Percentiles rank a stretch among this genome's conserved stretches.
phyloP scores from a whole-genome alignment of 768 basidiomycete genomes.

The Suillus subalutaceus region DNA sequence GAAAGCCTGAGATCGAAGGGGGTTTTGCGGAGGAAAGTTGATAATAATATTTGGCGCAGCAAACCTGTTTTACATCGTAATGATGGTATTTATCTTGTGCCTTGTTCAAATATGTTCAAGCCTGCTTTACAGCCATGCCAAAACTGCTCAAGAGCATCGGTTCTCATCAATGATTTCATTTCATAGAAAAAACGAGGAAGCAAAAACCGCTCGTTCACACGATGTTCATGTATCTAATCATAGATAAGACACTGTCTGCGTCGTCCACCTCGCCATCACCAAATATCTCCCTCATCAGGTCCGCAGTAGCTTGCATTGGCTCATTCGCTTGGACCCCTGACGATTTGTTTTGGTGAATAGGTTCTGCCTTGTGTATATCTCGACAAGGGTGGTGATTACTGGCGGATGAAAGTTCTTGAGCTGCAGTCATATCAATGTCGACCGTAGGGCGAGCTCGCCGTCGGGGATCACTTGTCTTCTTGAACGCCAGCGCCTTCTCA shows the following conservation, averaged over 20 bases:
- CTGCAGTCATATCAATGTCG: background rate
- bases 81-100: background rate
- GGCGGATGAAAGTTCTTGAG: background rate
- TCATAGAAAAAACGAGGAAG: background rate
- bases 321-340: background rate
- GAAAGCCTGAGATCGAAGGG: background rate
- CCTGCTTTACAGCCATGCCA: background rate
- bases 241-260: background rate
- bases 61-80: background rate
- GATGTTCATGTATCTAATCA: background rate
- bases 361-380: background rate
- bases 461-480: background rate
- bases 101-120: background rate
- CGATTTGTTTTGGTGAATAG: background rate
- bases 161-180: background rate
- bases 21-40: background rate
- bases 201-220: background rate
- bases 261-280: background rate
- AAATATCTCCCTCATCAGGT: conserved; percentile 1
- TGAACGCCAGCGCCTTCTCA: background rate
- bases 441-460: background rate
- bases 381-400: background rate
- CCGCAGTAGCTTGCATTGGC: background rate
- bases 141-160: background rate
- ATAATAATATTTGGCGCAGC: background rate